These are phyloP conservation scores for Psilocybe azurescens DNA, from an alignment of 768 basidiomycete genomes.

Conservation along the genomic window DNA sequence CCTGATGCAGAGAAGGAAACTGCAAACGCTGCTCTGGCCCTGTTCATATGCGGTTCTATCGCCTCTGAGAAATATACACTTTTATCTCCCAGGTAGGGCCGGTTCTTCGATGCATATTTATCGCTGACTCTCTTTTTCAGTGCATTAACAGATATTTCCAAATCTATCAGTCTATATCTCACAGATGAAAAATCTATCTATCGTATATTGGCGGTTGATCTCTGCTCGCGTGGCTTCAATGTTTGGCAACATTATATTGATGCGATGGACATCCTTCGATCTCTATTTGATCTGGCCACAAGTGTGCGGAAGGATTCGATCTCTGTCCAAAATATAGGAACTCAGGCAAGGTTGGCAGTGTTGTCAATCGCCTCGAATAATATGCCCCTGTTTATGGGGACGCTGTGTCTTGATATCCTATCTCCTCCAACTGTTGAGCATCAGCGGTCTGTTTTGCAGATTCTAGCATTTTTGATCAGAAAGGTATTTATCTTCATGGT, in stretches of 20 bases:
- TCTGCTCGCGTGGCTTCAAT: slow-evolving; percentile 89
- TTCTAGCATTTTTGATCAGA: slow-evolving; percentile 91
- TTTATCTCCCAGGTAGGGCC: slow-evolving; percentile 68
- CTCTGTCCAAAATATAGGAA: slow-evolving; percentile 67
- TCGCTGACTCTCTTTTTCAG: slow-evolving; percentile 42
- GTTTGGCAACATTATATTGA: slow-evolving; percentile 96
- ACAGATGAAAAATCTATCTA: slow-evolving; percentile 73
- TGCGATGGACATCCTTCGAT: slow-evolving; percentile 84
- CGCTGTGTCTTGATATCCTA: slow-evolving; percentile 87
- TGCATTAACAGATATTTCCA: slow-evolving; percentile 81
- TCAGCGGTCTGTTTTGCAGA: slow-evolving; percentile 87
- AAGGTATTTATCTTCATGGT: slow-evolving; percentile 57
- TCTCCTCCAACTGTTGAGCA: slow-evolving; percentile 77
- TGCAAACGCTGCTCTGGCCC: slow-evolving; percentile 63
- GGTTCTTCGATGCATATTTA: neutral
- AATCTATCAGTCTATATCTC: slow-evolving; percentile 80
- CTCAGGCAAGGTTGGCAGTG: slow-evolving; percentile 84
- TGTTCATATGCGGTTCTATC: slow-evolving; percentile 84
- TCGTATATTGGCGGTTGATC: slow-evolving; percentile 80
- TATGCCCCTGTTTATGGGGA: slow-evolving; percentile 93
- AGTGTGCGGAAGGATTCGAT: slow-evolving; percentile 72
- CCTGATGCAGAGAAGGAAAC: slow-evolving; percentile 65
- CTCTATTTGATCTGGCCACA: slow-evolving; percentile 83
- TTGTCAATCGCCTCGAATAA: slow-evolving; percentile 84
- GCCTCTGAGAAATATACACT: slow-evolving; percentile 81